phyloP scores from a whole-genome alignment of 441 rosid species.

The Populus tomentosa region DNA sequence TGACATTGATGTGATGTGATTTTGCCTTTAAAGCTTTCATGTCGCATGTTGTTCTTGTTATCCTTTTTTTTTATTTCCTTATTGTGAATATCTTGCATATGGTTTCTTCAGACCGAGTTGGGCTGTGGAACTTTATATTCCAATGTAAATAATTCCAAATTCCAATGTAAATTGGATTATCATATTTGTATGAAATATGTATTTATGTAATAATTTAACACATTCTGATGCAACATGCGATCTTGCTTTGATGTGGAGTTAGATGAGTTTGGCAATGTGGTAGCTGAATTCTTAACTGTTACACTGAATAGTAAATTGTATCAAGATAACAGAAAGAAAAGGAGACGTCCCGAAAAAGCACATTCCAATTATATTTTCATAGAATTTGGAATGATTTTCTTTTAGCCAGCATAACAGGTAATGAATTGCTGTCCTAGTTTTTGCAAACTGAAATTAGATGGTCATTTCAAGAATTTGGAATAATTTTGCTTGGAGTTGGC shows the following conservation, averaged over 20 bases:
- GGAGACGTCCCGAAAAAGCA: neutral
- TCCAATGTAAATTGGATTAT: constrained; percentile 25
- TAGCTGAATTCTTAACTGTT: neutral
- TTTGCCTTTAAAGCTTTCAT: neutral
- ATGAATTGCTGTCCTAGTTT: neutral
- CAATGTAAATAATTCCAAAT: constrained; percentile 33
- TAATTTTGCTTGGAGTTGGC: neutral
- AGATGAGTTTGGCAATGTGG: neutral
- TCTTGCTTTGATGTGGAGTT: constrained; percentile 9
- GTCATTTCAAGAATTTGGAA: neutral
- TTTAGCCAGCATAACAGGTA: neutral
- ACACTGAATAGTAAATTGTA: neutral
- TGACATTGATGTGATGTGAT: constrained; percentile 51
- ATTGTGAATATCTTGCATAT: constrained; percentile 37
- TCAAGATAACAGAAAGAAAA: neutral
- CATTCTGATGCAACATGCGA: neutral
- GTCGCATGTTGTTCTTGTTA: constrained; percentile 1
- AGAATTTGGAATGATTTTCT: neutral
- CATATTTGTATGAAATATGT: constrained; percentile 6
- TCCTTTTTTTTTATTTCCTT: neutral
- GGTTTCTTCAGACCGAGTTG: constrained; percentile 20
- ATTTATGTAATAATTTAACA: constrained; percentile 1
- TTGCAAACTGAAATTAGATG: neutral
- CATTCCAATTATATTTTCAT: neutral
- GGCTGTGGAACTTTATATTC: constrained; percentile 23